phyloP scores from a whole-genome alignment of 139 green algal species.

The Chlorella sp. region DNA sequence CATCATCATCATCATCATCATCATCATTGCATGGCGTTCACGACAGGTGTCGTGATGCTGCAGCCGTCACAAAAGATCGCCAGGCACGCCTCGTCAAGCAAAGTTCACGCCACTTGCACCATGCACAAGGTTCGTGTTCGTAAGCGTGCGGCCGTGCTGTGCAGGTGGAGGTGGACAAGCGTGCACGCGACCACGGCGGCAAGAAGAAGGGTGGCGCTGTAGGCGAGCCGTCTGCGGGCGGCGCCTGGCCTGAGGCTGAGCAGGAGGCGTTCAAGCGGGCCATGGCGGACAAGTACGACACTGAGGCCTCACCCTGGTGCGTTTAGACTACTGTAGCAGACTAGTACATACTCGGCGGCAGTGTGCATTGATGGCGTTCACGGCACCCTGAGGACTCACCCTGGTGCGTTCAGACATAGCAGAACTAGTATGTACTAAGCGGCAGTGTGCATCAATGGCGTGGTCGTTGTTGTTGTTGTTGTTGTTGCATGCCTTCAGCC shows the following conservation, averaged over 20 bases:
- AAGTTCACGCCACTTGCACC: no score
- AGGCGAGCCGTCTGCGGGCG: neutral
- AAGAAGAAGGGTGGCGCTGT: neutral
- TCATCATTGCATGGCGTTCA: no score
- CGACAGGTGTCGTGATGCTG: no score
- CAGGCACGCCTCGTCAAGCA: no score
- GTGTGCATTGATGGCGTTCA: neutral
- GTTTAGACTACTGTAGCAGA: neutral
- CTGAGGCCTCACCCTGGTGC: neutral
- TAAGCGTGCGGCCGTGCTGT: neutral
- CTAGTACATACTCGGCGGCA: neutral
- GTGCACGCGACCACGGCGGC: neutral
- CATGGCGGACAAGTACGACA: neutral
- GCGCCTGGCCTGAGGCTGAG: no score
- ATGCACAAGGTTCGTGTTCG: no score
- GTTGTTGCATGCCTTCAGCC: no score
- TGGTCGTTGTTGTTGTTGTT: neutral
- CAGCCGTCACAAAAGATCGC: no score
- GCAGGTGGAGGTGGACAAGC: neutral
- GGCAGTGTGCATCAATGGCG: neutral
- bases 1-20: no score
- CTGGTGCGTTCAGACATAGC: no score
- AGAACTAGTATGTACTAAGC: no score
- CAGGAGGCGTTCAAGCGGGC: neutral
- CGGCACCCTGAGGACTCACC: neutral